These are phyloP conservation scores for Coemansia asiatica DNA, from an alignment of 192 early-diverging fungal genomes.

Conservation along the genomic window DNA sequence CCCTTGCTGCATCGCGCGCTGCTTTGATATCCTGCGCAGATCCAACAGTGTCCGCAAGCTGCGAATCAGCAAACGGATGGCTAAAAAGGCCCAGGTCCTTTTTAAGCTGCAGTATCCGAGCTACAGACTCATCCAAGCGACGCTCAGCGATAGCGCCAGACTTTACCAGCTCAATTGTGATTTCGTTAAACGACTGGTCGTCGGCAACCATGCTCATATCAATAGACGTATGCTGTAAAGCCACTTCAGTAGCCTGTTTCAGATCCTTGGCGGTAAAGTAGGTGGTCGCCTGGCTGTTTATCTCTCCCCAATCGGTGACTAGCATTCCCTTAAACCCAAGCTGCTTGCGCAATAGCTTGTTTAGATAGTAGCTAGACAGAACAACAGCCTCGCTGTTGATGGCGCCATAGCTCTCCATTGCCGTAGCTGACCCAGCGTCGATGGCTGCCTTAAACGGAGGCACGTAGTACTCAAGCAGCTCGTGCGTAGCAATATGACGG, in stretches of 20 bases:
- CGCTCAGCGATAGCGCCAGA: slow-evolving; percentile 16
- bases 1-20: slow-evolving; percentile 54
- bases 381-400: slow-evolving; percentile 63
- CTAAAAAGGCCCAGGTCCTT: slow-evolving; percentile 61
- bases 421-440: slow-evolving; percentile 60
- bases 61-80: slow-evolving; percentile 21
- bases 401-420: slow-evolving; percentile 66
- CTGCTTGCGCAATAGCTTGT: slow-evolving; percentile 55
- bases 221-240: slow-evolving; percentile 42
- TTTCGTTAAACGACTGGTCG: slow-evolving; percentile 46
- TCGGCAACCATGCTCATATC: slow-evolving; percentile 62
- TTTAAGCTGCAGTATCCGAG: slow-evolving; percentile 56
- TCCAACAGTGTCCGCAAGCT: slow-evolving; percentile 48
- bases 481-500: slow-evolving; percentile 54
- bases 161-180: slow-evolving; percentile 38
- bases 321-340: slow-evolving; percentile 58
- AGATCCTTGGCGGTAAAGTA: slow-evolving; percentile 38
- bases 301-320: slow-evolving; percentile 60
- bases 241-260: slow-evolving; percentile 35
- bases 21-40: slow-evolving; percentile 54
- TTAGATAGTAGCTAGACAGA: slow-evolving; percentile 59
- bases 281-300: slow-evolving; percentile 52
- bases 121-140: slow-evolving; percentile 50
- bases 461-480: slow-evolving; percentile 63
- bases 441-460: slow-evolving; percentile 63